Conservation (phyloP, 148 eudicot genomes). For the Nepenthes mirabilis region DNA sequence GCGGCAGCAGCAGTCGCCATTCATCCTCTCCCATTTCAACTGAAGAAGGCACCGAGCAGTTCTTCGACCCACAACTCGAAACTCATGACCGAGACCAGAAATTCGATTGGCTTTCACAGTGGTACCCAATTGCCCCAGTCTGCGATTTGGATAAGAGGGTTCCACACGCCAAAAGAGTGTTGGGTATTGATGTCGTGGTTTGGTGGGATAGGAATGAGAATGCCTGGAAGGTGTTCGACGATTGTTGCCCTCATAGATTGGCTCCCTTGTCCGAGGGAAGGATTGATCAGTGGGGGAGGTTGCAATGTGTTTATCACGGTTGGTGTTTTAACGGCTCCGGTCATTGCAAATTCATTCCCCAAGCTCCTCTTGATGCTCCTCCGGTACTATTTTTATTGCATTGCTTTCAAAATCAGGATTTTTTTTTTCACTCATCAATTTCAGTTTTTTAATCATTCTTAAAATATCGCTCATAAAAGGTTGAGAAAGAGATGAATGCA, state of each 20-base stretch:
- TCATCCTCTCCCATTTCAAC: not conserved
- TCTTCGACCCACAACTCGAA: slow-evolving; percentile 15
- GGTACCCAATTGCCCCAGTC: slow-evolving; percentile 59
- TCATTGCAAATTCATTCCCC: slow-evolving; percentile 60
- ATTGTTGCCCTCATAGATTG: slow-evolving; percentile 70
- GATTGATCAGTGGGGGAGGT: slow-evolving; percentile 72
- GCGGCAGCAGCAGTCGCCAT: not conserved
- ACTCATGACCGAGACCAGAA: slow-evolving; percentile 9
- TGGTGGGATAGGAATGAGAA: slow-evolving; percentile 62
- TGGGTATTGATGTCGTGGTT: slow-evolving; percentile 58
- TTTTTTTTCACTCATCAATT: not conserved
- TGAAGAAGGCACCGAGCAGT: too few species aligned
- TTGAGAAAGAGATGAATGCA: too few species aligned
- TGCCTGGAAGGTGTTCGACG: slow-evolving; percentile 70
- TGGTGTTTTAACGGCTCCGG: slow-evolving; percentile 76
- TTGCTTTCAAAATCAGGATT: not conserved
- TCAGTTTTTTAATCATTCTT: not conserved
- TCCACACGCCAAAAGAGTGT: slow-evolving; percentile 52
- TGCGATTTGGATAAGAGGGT: slow-evolving; percentile 67
- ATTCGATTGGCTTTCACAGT: slow-evolving; percentile 61
- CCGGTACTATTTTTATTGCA: slow-evolving; percentile 17
- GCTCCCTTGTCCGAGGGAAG: slow-evolving; percentile 79
- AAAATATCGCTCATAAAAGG: too few species aligned
- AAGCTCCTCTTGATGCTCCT: slow-evolving; percentile 66
- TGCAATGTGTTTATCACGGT: slow-evolving; percentile 87